These are phyloP conservation scores for Russula emetica DNA, from an alignment of 768 basidiomycete genomes.

Conservation along the genomic window DNA sequence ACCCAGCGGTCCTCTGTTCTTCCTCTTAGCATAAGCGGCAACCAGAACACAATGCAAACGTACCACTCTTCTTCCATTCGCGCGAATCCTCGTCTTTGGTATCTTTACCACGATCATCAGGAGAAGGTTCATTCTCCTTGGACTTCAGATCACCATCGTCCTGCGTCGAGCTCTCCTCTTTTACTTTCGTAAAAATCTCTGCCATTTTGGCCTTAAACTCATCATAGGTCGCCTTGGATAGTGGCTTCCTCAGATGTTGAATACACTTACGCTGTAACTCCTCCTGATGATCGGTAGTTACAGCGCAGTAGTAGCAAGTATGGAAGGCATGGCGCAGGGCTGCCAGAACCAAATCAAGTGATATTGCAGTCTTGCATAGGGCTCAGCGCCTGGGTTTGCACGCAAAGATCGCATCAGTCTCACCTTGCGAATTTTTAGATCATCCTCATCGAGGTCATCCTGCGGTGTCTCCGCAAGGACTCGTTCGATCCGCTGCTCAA, in stretches of 20 bases:
- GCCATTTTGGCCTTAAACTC: conserved; percentile 55
- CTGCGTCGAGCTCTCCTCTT: conserved; percentile 47
- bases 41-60: conserved; percentile 31
- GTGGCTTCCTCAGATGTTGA: conserved; percentile 79
- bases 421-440: conserved; percentile 69
- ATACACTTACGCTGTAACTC: conserved; percentile 94
- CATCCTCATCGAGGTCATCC: conserved; percentile 59
- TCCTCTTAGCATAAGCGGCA: conserved; percentile 19
- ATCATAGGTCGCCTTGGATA: conserved; percentile 57
- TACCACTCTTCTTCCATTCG: conserved; percentile 66
- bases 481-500: conserved; percentile 78
- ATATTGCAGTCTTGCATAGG: conserved; percentile 57
- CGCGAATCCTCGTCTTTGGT: conserved; percentile 39
- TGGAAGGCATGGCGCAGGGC: conserved; percentile 90
- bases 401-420: conserved; percentile 29
- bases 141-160: conserved; percentile 30
- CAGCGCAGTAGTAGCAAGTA: conserved; percentile 97
- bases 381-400: conserved; percentile 22
- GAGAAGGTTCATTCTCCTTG: conserved; percentile 36
- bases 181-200: conserved; percentile 39
- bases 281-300: conserved; percentile 88
- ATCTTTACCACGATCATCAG: conserved; percentile 34
- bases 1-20: conserved; percentile 79
- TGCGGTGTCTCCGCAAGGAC: conserved; percentile 66
- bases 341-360: conserved; percentile 88